Conservation (phyloP, 352 stramenopile genomes). For the Pythium dissimile region DNA sequence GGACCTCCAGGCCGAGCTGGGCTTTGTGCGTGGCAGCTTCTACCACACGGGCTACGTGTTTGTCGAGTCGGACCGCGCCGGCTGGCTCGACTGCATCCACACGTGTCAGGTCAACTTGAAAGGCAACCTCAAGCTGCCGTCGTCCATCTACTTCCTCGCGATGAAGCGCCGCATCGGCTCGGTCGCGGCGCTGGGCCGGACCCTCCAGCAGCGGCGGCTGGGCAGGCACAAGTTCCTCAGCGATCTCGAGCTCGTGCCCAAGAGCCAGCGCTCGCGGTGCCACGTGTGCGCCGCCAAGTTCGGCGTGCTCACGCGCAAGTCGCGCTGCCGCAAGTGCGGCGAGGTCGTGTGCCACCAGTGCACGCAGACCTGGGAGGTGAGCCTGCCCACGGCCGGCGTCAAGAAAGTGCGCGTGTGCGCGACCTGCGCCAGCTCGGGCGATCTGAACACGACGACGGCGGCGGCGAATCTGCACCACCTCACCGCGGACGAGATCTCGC, state of each 20-base stretch:
- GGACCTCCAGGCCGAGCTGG: conserved; percentile 41
- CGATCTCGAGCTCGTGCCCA: conserved; percentile 65
- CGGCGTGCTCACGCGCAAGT: conserved; percentile 55
- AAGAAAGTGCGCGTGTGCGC: conserved; percentile 61
- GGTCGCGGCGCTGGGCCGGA: conserved; percentile 44
- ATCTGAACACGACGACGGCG: conserved; percentile 4
- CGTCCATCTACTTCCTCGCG: conserved; percentile 41
- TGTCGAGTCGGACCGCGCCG: conserved; percentile 54
- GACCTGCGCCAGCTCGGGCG: conserved; percentile 38
- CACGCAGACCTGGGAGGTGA: conserved; percentile 52
- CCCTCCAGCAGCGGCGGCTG: conserved; percentile 49
- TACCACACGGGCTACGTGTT: conserved; percentile 76
- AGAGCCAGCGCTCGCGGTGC: conserved; percentile 50
- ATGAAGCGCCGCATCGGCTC: conserved; percentile 52
- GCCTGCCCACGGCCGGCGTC: conserved; percentile 37
- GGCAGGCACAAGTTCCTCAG: conserved; percentile 52
- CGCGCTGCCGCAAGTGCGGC: conserved; percentile 63
- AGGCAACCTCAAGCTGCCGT: conserved; percentile 41
- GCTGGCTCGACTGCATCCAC: conserved; percentile 64
- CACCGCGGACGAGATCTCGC: conserved; percentile 22
- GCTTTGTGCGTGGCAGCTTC: conserved; percentile 58
- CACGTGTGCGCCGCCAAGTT: conserved; percentile 59
- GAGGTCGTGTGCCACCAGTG: conserved; percentile 70
- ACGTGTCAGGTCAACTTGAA: conserved; percentile 66
- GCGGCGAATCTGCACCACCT: conserved; percentile 14